These are phyloP conservation scores for Macrotyloma uniflorum DNA, from an alignment of 306 rosid species.

Conservation along the genomic window DNA sequence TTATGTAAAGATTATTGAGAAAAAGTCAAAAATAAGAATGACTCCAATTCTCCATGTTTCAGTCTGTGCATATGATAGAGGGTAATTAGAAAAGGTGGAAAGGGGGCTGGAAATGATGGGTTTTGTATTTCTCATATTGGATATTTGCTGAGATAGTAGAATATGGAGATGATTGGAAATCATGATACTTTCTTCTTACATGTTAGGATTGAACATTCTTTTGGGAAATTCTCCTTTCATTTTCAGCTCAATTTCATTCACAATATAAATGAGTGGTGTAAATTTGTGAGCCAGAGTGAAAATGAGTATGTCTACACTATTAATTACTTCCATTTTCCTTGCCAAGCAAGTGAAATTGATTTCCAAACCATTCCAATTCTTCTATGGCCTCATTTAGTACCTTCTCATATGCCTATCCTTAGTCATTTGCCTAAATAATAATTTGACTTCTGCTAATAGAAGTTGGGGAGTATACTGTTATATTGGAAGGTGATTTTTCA, in stretches of 20 bases:
- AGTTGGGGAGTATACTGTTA: background rate
- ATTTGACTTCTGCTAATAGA: background rate
- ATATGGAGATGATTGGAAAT: background rate
- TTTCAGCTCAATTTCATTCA: background rate
- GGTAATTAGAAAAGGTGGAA: background rate
- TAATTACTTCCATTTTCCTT: background rate
- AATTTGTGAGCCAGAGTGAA: background rate
- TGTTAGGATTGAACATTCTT: background rate
- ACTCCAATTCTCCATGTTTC: background rate
- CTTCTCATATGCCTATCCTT: no score
- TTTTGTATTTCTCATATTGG: background rate
- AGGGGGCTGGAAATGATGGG: background rate
- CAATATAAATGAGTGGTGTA: background rate
- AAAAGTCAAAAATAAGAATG: background rate
- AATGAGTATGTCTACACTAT: background rate
- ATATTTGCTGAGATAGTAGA: background rate
- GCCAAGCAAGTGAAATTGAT: background rate
- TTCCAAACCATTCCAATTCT: background rate
- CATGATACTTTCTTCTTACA: background rate
- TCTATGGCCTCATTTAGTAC: background rate
- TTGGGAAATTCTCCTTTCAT: background rate
- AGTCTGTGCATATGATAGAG: background rate
- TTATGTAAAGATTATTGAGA: background rate
- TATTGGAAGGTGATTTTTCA: slow-evolving; percentile 14
- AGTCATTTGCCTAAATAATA: background rate